A percentile compares a stretch with the other conserved stretches of the same genome.
Conservation (phyloP, 768 basidiomycete species). For the Tricholomella constricta region DNA sequence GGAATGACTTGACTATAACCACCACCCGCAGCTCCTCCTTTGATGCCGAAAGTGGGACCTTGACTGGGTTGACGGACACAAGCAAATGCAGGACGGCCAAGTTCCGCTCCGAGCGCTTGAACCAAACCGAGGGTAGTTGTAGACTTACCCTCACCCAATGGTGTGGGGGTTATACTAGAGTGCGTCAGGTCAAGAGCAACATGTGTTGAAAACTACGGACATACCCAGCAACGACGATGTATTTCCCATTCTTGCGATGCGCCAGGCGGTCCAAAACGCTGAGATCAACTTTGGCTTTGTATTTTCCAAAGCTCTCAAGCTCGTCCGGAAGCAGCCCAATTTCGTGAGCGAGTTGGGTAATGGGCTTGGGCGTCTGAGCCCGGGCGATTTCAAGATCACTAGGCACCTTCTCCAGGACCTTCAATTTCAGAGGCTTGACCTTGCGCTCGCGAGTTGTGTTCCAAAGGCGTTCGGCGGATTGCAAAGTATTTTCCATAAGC, state of each 20-base stretch:
- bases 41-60: conserved; percentile 98
- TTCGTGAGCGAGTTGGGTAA: conserved; percentile 82
- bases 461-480: conserved; percentile 82
- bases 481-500: conserved; percentile 93
- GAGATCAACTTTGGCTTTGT: conserved; percentile 97
- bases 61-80: conserved; percentile 98
- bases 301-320: conserved; percentile 91
- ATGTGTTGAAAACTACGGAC: neutral
- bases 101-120: conserved; percentile 93
- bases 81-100: conserved; percentile 90
- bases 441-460: conserved; percentile 65
- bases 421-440: conserved; percentile 77
- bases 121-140: conserved; percentile 97
- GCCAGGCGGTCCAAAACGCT: conserved; percentile 81
- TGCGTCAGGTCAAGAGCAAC: neutral
- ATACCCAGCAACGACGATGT: conserved; percentile 92
- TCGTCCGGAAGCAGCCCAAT: conserved; percentile 86
- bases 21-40: conserved; percentile 97
- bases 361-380: conserved; percentile 90
- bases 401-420: conserved; percentile 84
- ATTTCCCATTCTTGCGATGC: conserved; percentile 91
- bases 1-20: conserved; percentile 99
- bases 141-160: conserved; percentile 96
- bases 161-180: conserved; percentile 89
- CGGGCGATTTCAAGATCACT: conserved; percentile 96